Evolutionary conservation across 164 flowering plant genomes (phyloP).

Genomic region (Kingdonia uniflora): DNA sequence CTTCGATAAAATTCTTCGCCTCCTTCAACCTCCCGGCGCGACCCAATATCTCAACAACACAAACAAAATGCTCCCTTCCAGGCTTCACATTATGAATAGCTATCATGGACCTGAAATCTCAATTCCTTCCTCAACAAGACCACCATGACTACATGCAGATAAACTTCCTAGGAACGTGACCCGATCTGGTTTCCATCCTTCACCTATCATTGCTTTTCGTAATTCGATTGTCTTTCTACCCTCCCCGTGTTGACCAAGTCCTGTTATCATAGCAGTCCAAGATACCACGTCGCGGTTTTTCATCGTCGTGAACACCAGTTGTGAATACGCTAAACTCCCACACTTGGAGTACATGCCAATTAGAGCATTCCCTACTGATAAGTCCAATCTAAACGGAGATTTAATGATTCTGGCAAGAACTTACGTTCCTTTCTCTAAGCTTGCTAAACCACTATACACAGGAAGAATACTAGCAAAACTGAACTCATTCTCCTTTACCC

Average conservation of each 20-base stretch:
- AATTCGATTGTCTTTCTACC: slow-evolving; percentile 45
- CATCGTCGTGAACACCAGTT: slow-evolving; percentile 49
- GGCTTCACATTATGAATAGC: slow-evolving; percentile 19
- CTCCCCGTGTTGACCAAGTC: slow-evolving; percentile 61
- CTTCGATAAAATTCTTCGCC: no score
- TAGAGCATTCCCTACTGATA: slow-evolving; percentile 53
- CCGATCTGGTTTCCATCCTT: slow-evolving; percentile 45
- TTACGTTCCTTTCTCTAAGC: slow-evolving; percentile 22
- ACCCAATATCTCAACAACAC: slow-evolving; percentile 72
- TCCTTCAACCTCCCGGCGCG: slow-evolving; percentile 51
- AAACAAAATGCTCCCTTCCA: slow-evolving; percentile 58
- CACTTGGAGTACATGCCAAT: slow-evolving; percentile 77
- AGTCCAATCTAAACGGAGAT: slow-evolving; percentile 12
- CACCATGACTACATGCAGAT: slow-evolving; percentile 84
- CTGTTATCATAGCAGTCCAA: slow-evolving; percentile 78
- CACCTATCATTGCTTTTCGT: slow-evolving; percentile 37
- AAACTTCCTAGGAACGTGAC: slow-evolving; percentile 55
- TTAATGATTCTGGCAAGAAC: slow-evolving; percentile 23
- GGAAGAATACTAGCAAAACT: slow-evolving; percentile 25
- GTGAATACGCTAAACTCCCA: slow-evolving; percentile 50
- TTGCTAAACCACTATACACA: slow-evolving; percentile 19
- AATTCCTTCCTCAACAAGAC: slow-evolving; percentile 70
- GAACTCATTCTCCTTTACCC: slow-evolving; percentile 22
- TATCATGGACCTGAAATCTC: slow-evolving; percentile 21
- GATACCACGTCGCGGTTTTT: slow-evolving; percentile 41